phyloP scores from a whole-genome alignment of 352 stramenopile genomes.

The Nothophytophthora sp. region DNA sequence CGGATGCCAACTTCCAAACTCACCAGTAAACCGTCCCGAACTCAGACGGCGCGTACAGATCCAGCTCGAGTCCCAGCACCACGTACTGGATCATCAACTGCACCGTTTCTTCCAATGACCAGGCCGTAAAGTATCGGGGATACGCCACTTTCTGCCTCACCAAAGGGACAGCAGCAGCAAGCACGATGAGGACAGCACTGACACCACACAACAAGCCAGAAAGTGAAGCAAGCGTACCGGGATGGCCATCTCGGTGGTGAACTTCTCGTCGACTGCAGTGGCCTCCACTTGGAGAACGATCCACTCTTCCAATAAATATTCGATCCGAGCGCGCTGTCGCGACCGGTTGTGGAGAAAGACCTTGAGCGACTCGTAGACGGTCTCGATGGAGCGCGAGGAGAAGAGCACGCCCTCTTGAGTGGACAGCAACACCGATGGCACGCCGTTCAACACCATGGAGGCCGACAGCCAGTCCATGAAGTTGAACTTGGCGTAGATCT shows the following conservation, averaged over 20 bases:
- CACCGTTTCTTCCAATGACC: slow-evolving; percentile 74
- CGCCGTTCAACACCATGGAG: slow-evolving; percentile 81
- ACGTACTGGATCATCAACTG: slow-evolving; percentile 84
- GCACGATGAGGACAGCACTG: neutral
- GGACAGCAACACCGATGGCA: slow-evolving; percentile 79
- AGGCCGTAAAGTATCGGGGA: slow-evolving; percentile 83
- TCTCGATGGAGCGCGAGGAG: slow-evolving; percentile 74
- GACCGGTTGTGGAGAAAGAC: slow-evolving; percentile 81
- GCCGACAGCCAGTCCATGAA: slow-evolving; percentile 87
- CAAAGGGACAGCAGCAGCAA: slow-evolving; percentile 2
- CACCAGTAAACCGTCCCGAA: slow-evolving; percentile 80
- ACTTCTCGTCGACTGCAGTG: slow-evolving; percentile 72
- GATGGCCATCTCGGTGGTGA: slow-evolving; percentile 84
- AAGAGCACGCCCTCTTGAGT: slow-evolving; percentile 85
- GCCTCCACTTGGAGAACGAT: slow-evolving; percentile 72
- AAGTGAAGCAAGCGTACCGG: slow-evolving; percentile 39
- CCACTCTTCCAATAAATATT: slow-evolving; percentile 86
- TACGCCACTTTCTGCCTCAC: slow-evolving; percentile 60
- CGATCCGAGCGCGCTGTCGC: slow-evolving; percentile 75
- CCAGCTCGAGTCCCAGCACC: slow-evolving; percentile 69
- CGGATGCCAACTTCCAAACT: neutral
- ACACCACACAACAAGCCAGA: neutral
- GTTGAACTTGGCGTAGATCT: slow-evolving; percentile 82
- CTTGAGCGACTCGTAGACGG: slow-evolving; percentile 85
- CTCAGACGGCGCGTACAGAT: slow-evolving; percentile 76